Base-by-base conservation (phyloP, 1,139 yeast species). In the Debaryomyces singareniensis region DNA sequence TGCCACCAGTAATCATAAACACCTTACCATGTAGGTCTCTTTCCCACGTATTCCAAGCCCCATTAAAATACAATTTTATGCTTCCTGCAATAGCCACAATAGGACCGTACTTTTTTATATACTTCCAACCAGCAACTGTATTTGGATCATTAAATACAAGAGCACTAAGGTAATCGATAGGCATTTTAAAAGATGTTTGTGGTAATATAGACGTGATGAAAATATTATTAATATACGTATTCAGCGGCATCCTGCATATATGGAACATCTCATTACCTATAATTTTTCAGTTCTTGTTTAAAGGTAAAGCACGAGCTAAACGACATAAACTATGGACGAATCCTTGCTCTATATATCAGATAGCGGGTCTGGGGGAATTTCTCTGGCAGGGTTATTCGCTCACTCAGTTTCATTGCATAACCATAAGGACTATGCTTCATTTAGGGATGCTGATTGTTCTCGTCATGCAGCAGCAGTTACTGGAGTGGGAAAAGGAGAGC, bases 21-120 rank as follows among this genome's bases (percentile, higher is more conserved):
- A 91, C 97, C 44, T 81, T 77, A 2, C 98, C 96, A 49, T 91
- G 96, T 55, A 91, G 60, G 39, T 87, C 89, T 35, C 96, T 68
- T 40, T 85, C 95, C 95, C 96, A 87, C 0, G 87, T 82, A 54
- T 87, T 91, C 15, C 69, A 44, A 2, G 85, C 55, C 3, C 97
- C 97, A 24, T 79, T 71, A 45, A 81, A 78, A 58, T 82, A 85
- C 50, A 74, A 75, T 51, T 89, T 89, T 30, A 75, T 34, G 1
- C 68, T 67, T 0, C 61, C 71, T 7, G 56, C 24, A 2, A 51
- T 44, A 5, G 53, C 47, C 1, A 50, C 33, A 0, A 69, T 54
- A 0, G 66, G 68, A 0, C 71, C 78, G 39, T 68, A 73, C 9
- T 46, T 42, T 40, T 70, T 73, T 36, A 84, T 53, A 33, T 69